Percentiles rank a stretch among this genome's conserved stretches.
Evolutionary conservation across 2,329 filamentous ascomycete species (phyloP).

Genomic region (Trichoderma afroharzianum): DNA sequence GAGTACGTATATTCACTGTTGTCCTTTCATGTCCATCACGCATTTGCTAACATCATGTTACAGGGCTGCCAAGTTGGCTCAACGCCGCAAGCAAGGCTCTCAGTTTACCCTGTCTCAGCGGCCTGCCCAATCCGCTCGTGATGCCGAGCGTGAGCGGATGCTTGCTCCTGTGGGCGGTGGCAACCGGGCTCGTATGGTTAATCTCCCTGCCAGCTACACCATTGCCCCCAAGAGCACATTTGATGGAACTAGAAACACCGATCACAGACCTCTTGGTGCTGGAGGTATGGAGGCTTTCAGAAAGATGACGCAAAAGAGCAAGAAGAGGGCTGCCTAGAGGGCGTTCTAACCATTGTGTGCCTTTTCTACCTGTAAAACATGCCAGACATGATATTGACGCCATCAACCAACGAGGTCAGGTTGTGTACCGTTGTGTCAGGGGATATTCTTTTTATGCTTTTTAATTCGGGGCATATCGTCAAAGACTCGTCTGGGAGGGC

Average conservation of each 20-base stretch:
- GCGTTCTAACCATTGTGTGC: not conserved
- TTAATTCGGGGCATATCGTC: not conserved
- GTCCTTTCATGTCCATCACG: not conserved
- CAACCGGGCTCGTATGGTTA: slow-evolving; percentile 56
- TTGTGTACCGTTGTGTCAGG: not conserved
- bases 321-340: slow-evolving; percentile 40
- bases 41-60: slow-evolving; percentile 11
- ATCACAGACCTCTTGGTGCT: slow-evolving; percentile 60
- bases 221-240: slow-evolving; percentile 61
- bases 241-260: slow-evolving; percentile 47
- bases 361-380: not conserved
- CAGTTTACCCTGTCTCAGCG: slow-evolving; percentile 51
- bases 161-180: slow-evolving; percentile 53
- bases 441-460: not conserved
- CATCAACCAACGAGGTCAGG: not conserved
- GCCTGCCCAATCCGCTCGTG: slow-evolving; percentile 41
- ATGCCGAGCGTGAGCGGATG: slow-evolving; percentile 55
- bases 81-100: slow-evolving; percentile 45
- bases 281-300: slow-evolving; percentile 62
- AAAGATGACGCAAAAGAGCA: slow-evolving; percentile 62
- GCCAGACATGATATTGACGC: not conserved
- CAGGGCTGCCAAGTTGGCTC: slow-evolving; percentile 53
- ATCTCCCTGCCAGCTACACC: slow-evolving; percentile 55
- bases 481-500: not conserved
- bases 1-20: slow-evolving; percentile 45